These are phyloP conservation scores for Suhomyces anneliseae DNA, from an alignment of 1,139 yeast species.

Conservation along the genomic window DNA sequence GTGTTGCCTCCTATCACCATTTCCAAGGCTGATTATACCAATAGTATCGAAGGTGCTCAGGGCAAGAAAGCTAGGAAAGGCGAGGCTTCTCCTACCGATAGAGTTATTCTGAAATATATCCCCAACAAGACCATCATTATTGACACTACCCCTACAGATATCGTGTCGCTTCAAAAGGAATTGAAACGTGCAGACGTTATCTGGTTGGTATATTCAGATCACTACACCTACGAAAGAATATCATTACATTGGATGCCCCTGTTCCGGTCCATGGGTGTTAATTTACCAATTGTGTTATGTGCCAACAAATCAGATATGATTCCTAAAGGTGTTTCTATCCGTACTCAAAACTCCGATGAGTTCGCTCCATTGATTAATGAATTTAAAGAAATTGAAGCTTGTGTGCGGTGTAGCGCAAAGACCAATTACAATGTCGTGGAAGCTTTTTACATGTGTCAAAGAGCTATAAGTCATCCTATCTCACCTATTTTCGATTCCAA, in stretches of 20 bases:
- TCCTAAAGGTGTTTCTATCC: conserved; percentile 21
- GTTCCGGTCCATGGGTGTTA: conserved; percentile 89
- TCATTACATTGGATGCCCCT: conserved; percentile 93
- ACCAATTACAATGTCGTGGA: conserved; percentile 78
- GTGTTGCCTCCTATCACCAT: conserved; percentile 83
- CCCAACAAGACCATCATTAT: conserved; percentile 71
- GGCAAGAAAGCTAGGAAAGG: conserved; percentile 5
- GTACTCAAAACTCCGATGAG: conserved; percentile 59
- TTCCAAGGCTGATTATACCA: conserved; percentile 40
- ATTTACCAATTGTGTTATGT: conserved; percentile 85
- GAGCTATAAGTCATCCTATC: conserved; percentile 91
- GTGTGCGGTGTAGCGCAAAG: conserved; percentile 85
- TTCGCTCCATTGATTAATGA: conserved; percentile 84
- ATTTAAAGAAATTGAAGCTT: conserved; percentile 90
- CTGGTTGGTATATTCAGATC: conserved; percentile 90
- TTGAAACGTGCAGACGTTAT: conserved; percentile 85
- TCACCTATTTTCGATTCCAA: conserved; percentile 93
- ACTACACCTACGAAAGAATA: conserved; percentile 88
- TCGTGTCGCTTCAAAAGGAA: conserved; percentile 62
- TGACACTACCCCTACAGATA: conserved; percentile 76
- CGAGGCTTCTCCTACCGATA: conserved; percentile 3
- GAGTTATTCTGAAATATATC: conserved; percentile 40
- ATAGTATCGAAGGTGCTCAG: conserved; percentile 18
- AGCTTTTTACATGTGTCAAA: conserved; percentile 86
- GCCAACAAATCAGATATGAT: conserved; percentile 73